Evolutionary conservation across 371 early-diverging fungal species (phyloP).

Genomic region (Mortierella sp.): DNA sequence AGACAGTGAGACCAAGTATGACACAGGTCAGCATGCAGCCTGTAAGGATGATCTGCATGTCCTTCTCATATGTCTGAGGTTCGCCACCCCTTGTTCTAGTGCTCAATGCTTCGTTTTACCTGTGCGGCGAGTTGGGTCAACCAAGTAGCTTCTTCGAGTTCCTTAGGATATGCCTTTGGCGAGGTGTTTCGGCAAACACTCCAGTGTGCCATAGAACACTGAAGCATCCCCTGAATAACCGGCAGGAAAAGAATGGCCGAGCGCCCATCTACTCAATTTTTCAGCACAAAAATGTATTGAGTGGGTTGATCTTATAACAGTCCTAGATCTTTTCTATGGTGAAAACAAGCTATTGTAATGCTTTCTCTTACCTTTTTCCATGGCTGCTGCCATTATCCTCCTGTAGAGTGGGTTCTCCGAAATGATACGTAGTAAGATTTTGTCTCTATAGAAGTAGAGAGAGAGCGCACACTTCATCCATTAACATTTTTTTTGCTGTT

Average conservation of each 20-base stretch:
- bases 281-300: neutral
- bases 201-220: conserved; percentile 48
- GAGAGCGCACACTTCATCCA: no score
- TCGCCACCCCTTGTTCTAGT: no score
- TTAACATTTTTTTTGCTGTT: neutral
- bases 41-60: no score
- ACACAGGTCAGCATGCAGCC: no score
- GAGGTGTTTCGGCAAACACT: conserved; percentile 36
- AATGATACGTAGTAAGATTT: conserved; percentile 34
- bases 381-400: conserved; percentile 34
- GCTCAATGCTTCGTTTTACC: conserved; percentile 12
- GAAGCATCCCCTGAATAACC: conserved; percentile 43
- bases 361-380: conserved; percentile 27
- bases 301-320: no score
- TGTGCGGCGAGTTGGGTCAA: conserved; percentile 39
- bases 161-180: conserved; percentile 42
- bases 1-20: no score
- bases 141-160: conserved; percentile 42
- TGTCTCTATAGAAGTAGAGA: conserved; percentile 26
- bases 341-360: no score
- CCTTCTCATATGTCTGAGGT: no score
- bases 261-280: conserved; percentile 12
- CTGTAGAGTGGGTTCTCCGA: conserved; percentile 40
- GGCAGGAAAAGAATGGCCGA: conserved; percentile 34
- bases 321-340: no score